Base-by-base conservation (phyloP, 169 alveolate species). In the Babesia bigemina region DNA sequence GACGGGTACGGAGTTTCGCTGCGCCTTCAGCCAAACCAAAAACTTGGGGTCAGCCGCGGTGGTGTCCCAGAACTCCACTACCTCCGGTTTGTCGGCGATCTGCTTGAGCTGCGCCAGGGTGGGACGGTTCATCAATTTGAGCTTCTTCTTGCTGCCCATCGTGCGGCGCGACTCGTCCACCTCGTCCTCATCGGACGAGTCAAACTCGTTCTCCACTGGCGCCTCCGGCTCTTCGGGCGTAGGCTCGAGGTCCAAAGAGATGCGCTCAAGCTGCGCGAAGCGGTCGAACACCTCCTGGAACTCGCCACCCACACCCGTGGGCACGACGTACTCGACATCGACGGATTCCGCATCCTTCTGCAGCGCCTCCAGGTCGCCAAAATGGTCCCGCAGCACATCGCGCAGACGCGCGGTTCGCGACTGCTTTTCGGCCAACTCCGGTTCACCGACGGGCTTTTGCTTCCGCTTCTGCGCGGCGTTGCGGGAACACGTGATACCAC, bases 21-120 rank as follows among this genome's bases (percentile, higher is more conserved):
- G 88, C 53, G 97, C 94, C 90, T 98, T 98, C 73, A 98, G 87
- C 86, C 93, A 94, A 21, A 97, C 96, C 65, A 96, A 92, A 74
- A 97, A 96, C 55, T 74, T 86, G 9, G 99, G 99, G 74, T 98
- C 99, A 49, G 92, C 86, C 16, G 99, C 95, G 44, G 99, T 97
- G 49, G 97, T 91, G 76, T 96, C 99, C 97, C 98, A 95, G 62
- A 93, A 86, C 71, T 96, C 99, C 42, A 96, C 98, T 39, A 95
- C 94, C 65, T 93, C 96, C 0, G 96, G 95, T 55, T 85, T 90
- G 33, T 79, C 87, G 0, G 94, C 94, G 28, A 82, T 63, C 86
- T 79, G 88, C 52, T 84, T 84, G 70, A 84, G 74, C 57, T 77
- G 78, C 17, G 85, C 70, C 33, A 84, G 66, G 12, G 91, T 84